Percentiles rank a stretch among this genome's conserved stretches.
phyloP scores from a whole-genome alignment of 106 monocot species.

The Allium cepa region DNA sequence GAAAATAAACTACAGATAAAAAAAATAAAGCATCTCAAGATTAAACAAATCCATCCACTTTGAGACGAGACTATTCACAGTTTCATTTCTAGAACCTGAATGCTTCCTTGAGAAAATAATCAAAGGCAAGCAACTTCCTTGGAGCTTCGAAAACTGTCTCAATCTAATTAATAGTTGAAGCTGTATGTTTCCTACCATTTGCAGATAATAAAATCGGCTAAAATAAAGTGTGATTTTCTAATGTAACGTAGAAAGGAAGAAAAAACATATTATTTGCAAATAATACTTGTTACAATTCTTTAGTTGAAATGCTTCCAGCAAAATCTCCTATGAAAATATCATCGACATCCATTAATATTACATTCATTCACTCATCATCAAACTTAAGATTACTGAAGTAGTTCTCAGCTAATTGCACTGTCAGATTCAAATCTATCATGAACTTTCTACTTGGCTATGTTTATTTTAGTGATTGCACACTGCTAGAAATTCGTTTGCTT shows the following conservation, averaged over 20 bases:
- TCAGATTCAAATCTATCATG: slow-evolving; percentile 17
- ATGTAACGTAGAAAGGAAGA: no score
- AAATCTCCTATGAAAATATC: slow-evolving; percentile 13
- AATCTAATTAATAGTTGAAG: slow-evolving; percentile 3
- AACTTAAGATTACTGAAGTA: slow-evolving; percentile 20
- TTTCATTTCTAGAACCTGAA: no score
- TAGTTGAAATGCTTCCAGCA: background rate
- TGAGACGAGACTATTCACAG: no score
- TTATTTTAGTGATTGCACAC: slow-evolving; percentile 11
- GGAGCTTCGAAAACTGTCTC: slow-evolving; percentile 22
- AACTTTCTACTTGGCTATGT: background rate
- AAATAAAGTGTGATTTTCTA: background rate
- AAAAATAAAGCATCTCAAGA: no score
- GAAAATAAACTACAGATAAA: no score
- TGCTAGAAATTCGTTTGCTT: slow-evolving; percentile 16
- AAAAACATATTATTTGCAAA: no score
- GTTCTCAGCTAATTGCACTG: slow-evolving; percentile 24
- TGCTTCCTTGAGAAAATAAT: no score
- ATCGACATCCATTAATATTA: slow-evolving; percentile 33
- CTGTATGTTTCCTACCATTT: slow-evolving; percentile 19
- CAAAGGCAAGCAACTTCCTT: background rate
- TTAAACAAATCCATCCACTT: no score
- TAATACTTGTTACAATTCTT: no score
- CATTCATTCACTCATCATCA: slow-evolving; percentile 18
- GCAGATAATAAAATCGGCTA: background rate